Conservation (phyloP, 345 rosid species). For the Euphorbia lathyris region DNA sequence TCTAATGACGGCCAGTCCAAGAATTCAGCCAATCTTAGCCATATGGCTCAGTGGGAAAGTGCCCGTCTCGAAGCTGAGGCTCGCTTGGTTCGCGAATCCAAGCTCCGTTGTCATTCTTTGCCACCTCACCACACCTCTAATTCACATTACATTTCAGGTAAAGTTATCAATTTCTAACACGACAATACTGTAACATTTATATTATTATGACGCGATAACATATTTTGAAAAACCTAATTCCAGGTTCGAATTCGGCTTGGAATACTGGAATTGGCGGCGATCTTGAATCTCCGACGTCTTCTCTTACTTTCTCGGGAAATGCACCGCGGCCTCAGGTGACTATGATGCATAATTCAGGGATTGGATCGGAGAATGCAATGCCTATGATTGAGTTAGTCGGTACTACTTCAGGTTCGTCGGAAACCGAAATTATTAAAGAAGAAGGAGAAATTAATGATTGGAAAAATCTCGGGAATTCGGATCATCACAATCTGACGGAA, state of each 20-base stretch:
- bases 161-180: too few species aligned
- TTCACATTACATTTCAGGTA: too few species aligned
- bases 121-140: constrained; percentile 26
- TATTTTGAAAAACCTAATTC: not conserved
- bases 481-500: constrained; percentile 7
- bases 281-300: constrained; percentile 86
- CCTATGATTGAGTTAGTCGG: constrained; percentile 54
- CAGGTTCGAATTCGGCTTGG: constrained; percentile 17
- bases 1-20: constrained; percentile 25
- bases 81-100: constrained; percentile 74
- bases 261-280: constrained; percentile 35
- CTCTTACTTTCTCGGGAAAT: constrained; percentile 70
- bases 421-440: constrained; percentile 41
- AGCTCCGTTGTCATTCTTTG: constrained; percentile 56
- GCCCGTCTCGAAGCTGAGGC: constrained; percentile 45
- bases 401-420: constrained; percentile 47
- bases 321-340: constrained; percentile 21
- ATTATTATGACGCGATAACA: too few species aligned
- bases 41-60: constrained; percentile 49
- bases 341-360: constrained; percentile 18
- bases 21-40: constrained; percentile 32
- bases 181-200: too few species aligned
- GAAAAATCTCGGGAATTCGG: constrained; percentile 39
- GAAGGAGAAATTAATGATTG: constrained; percentile 55
- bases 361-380: constrained; percentile 30